Evolutionary conservation across 2,329 filamentous ascomycete species (phyloP).

Genomic region (Botryotinia convoluta): DNA sequence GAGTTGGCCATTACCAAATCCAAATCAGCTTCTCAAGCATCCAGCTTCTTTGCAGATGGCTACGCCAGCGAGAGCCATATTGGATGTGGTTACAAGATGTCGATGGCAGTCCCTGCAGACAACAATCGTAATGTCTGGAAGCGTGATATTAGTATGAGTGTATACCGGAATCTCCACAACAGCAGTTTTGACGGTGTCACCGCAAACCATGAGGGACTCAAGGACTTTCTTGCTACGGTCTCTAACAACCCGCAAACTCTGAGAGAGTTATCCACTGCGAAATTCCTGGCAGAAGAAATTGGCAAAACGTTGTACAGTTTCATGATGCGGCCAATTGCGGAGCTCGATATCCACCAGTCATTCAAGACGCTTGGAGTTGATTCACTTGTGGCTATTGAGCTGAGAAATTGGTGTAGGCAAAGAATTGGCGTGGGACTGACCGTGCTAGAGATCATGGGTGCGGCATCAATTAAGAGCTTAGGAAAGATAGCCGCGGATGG

Average conservation of each 20-base stretch:
- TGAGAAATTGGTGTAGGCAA: conserved; percentile 1
- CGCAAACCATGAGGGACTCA: not conserved
- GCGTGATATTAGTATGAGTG: conserved; percentile 4
- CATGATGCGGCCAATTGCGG: not conserved
- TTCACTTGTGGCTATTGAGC: conserved; percentile 8
- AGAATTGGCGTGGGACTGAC: not conserved
- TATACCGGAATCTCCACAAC: not conserved
- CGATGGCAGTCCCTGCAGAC: not conserved
- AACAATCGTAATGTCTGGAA: not conserved
- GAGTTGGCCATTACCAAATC: not conserved
- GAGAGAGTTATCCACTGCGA: not conserved
- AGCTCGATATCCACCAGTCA: not conserved
- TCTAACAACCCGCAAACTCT: not conserved
- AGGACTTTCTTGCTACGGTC: not conserved
- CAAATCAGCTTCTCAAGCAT: not conserved
- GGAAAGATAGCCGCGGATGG: not conserved
- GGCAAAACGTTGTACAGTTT: not conserved
- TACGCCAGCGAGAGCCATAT: not conserved
- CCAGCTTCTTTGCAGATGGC: not conserved
- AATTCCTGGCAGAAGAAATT: not conserved
- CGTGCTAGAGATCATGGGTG: not conserved
- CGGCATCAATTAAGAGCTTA: not conserved
- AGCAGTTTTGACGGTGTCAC: not conserved
- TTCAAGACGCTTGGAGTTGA: not conserved
- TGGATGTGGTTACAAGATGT: not conserved